These are phyloP conservation scores for Penicillium sp. DNA, from an alignment of 2,329 filamentous ascomycete species.

Conservation along the genomic window DNA sequence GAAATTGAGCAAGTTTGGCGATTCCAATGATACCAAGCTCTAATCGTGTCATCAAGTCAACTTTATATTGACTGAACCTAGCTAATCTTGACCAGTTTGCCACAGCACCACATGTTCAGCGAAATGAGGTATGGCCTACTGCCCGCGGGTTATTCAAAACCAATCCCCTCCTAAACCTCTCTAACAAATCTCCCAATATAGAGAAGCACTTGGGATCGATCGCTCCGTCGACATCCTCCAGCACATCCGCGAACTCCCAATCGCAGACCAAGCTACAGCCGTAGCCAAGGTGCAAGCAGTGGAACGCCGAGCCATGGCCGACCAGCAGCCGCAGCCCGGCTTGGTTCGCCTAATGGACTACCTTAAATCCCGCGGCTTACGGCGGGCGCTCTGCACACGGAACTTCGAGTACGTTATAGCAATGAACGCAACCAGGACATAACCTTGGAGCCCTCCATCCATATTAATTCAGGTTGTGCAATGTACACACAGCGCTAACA, in stretches of 20 bases:
- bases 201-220: conserved; percentile 66
- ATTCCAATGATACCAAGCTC: background rate
- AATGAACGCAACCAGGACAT: background rate
- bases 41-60: background rate
- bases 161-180: background rate
- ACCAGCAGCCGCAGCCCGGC: conserved; percentile 79
- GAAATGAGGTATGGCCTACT: conserved; percentile 66
- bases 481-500: background rate
- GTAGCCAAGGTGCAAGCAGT: conserved; percentile 74
- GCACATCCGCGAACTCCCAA: conserved; percentile 75
- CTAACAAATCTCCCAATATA: conserved; percentile 13
- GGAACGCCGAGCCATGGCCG: conserved; percentile 75
- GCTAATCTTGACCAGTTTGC: conserved; percentile 58
- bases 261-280: conserved; percentile 60
- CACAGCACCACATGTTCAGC: conserved; percentile 93
- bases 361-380: conserved; percentile 65
- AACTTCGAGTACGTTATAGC: conserved; percentile 71
- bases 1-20: background rate
- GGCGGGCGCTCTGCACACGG: conserved; percentile 86
- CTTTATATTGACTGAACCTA: background rate
- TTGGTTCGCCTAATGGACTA: conserved; percentile 77
- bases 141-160: background rate
- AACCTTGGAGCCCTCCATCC: background rate
- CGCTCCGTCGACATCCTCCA: conserved; percentile 80
- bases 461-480: background rate